Base-by-base conservation (phyloP, 1,284 basidiomycete genomes). In the Inonotus obliquus region DNA sequence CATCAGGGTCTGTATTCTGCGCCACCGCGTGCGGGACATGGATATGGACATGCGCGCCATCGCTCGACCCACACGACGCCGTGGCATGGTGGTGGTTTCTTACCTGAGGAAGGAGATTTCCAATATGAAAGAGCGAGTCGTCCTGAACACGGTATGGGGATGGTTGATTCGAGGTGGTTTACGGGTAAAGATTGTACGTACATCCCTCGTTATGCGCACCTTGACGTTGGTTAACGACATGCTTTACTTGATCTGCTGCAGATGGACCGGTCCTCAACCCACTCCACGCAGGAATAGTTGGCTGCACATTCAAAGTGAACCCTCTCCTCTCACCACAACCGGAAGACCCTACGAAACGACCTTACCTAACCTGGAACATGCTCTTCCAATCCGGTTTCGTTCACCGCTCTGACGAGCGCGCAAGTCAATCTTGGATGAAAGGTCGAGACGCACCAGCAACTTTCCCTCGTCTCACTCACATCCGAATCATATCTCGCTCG, bases 381-480 rank as follows among this genome's bases (percentile, higher is more conserved):
- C 77, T 87, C 55, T 89, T 85, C 72, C 74, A 76, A 4, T 80
- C 86, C 1, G 79, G 76, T 53, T 79, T 81, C 65, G 84, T 84
- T 59, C 82, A 82, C 65, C 82, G 83, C 59, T 87, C 86, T 2
- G 79, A 73, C 29, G 88, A 90, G 62, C 75, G 74, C 0, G 65
- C 70, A 17, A 76, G 81, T 47, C 74, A 81, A n/a, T 89, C 88
- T 0, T 91, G 89, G 89, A 76, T 80, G 7, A 76, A 73, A 38
- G 89, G 89, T 2, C 81, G 89, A 11, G 71, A 80, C n/a, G 78
- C 80, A 10, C 89, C 89, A n/a, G 89, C 87, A 0, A 89, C 89
- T 0, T 85, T 84, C 72, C 89, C 89, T 1, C 85, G 89, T 23
- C 66, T 89, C 1, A 75, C 79, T 0, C 69, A 74, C 4, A 45